phyloP scores from a whole-genome alignment of 1,284 basidiomycete genomes.

The Ustilago tritici region DNA sequence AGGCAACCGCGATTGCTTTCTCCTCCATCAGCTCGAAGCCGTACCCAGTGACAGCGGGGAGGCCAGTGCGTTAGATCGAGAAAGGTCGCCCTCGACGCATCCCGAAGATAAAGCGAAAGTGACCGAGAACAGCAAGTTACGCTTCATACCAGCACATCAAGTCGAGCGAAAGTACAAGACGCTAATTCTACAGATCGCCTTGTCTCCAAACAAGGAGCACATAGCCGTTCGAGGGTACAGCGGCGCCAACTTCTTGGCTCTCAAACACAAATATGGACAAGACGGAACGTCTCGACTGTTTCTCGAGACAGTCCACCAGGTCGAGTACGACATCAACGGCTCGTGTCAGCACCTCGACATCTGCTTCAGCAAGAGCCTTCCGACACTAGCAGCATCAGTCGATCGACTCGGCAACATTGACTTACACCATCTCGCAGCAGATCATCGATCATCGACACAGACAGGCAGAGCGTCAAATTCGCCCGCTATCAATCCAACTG shows the following conservation, averaged over 20 bases:
- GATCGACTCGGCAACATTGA: constrained; percentile 29
- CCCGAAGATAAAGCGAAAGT: constrained; percentile 24
- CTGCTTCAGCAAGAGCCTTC: constrained; percentile 12
- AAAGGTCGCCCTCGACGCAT: neutral
- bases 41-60: neutral
- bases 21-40: constrained; percentile 35
- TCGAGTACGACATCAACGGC: constrained; percentile 9
- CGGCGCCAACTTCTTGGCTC: constrained; percentile 23
- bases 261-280: neutral
- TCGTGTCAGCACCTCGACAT: constrained; percentile 31
- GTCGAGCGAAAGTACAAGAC: constrained; percentile 21
- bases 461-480: neutral
- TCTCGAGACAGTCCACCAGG: constrained; percentile 14
- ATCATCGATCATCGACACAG: neutral
- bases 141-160: constrained; percentile 22
- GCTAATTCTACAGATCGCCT: constrained; percentile 32
- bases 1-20: constrained; percentile 25
- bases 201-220: constrained; percentile 6
- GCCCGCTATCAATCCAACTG: neutral
- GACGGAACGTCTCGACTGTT: neutral
- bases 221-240: constrained; percentile 27
- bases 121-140: constrained; percentile 2
- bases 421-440: neutral
- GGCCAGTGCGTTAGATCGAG: neutral
- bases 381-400: constrained; percentile 13